phyloP scores from a whole-genome alignment of 805 yeast species.

The Kuraishia piskuri region DNA sequence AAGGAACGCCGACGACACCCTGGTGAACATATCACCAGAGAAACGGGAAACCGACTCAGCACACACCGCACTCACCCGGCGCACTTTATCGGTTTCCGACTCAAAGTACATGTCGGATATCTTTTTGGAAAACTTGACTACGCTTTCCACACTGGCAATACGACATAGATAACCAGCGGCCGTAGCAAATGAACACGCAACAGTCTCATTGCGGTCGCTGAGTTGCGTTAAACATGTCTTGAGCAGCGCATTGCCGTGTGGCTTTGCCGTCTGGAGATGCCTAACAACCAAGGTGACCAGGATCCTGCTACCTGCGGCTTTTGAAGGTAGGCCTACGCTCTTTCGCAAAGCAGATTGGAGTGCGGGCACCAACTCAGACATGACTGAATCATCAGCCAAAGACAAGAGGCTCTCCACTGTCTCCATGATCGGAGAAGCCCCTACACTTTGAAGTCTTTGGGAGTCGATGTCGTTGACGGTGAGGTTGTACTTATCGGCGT shows the following conservation, averaged over 20 bases:
- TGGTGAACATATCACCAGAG: conserved; percentile 58
- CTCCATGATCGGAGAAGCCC: conserved; percentile 83
- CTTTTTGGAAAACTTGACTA: conserved; percentile 43
- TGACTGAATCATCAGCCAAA: conserved; percentile 39
- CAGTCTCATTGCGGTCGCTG: conserved; percentile 62
- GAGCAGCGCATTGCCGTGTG: conserved; percentile 57
- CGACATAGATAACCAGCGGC: conserved; percentile 76
- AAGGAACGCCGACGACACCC: conserved; percentile 53
- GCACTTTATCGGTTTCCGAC: conserved; percentile 33
- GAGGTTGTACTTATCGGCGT: conserved; percentile 82
- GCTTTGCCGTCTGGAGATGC: conserved; percentile 33
- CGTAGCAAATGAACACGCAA: conserved; percentile 67
- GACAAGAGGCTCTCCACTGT: conserved; percentile 68
- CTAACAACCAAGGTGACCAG: conserved; percentile 56
- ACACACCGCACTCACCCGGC: conserved; percentile 50
- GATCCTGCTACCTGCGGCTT: conserved; percentile 74
- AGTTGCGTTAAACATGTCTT: conserved; percentile 50
- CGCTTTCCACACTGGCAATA: conserved; percentile 41
- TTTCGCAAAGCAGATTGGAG: conserved; percentile 50
- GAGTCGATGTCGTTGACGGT: conserved; percentile 69
- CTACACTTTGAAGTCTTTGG: conserved; percentile 61
- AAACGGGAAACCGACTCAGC: conserved; percentile 59
- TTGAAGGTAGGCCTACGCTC: conserved; percentile 86
- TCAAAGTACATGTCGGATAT: conserved; percentile 54
- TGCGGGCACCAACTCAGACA: conserved; percentile 39